A percentile compares a stretch with the other conserved stretches of the same genome.
Evolutionary conservation across 2,329 filamentous ascomycete genomes (phyloP).

Genomic region (Peltaster fructicola): DNA sequence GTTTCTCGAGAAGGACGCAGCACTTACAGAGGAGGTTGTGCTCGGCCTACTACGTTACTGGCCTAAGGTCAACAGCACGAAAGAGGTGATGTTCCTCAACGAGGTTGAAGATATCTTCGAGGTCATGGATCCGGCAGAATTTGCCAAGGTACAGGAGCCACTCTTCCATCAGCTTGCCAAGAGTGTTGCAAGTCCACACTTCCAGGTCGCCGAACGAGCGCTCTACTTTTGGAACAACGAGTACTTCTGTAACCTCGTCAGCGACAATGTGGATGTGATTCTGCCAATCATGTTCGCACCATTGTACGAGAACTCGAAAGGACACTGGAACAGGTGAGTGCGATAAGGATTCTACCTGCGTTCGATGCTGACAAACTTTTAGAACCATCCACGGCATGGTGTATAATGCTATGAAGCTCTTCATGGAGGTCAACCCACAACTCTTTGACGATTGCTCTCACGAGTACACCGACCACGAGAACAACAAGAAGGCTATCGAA

Average conservation of each 20-base stretch:
- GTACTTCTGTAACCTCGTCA: constrained; percentile 98
- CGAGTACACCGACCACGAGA: constrained; percentile 92
- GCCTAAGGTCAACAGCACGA: constrained; percentile 99
- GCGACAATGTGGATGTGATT: constrained; percentile 97
- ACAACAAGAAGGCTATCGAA: constrained; percentile 72
- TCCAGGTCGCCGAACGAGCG: constrained; percentile 93
- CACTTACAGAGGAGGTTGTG: constrained; percentile 92
- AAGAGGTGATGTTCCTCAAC: constrained; percentile 99
- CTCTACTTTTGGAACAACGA: constrained; percentile 99
- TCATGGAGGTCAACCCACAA: constrained; percentile 99
- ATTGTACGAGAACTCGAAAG: constrained; percentile 96
- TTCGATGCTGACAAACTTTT: constrained; percentile 8
- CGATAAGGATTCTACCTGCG: too few species aligned
- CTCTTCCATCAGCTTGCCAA: constrained; percentile 95
- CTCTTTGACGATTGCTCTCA: constrained; percentile 97
- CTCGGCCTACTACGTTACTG: constrained; percentile 88
- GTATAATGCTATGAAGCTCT: constrained; percentile 98
- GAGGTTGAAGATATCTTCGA: constrained; percentile 99
- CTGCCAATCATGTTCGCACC: constrained; percentile 98
- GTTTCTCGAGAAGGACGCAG: constrained; percentile 94
- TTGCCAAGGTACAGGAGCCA: constrained; percentile 95
- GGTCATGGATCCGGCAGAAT: constrained; percentile 97
- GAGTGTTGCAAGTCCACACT: constrained; percentile 94
- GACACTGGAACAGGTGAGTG: constrained; percentile 88
- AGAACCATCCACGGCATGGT: constrained; percentile 99